Percentiles rank a stretch among this genome's conserved stretches.
Conservation (phyloP, 1,284 basidiomycete species). For the Puccinia horiana region DNA sequence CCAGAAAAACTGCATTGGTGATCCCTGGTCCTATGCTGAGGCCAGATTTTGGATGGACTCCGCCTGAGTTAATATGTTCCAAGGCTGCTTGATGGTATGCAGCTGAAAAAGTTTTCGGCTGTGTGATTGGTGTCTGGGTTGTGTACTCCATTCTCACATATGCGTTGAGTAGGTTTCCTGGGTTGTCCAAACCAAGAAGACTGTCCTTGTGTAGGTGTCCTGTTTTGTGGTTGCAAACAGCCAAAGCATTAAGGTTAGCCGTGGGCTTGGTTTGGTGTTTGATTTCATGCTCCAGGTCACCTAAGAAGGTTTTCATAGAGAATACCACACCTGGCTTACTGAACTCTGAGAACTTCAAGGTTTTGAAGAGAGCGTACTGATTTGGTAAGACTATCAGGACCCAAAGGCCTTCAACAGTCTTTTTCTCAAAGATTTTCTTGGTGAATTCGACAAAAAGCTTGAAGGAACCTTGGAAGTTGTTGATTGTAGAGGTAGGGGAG, state of each 20-base stretch:
- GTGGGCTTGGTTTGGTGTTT: neutral
- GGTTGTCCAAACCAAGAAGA: neutral
- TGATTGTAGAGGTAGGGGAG: neutral
- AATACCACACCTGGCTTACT: neutral
- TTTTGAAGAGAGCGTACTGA: neutral
- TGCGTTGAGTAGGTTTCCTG: neutral
- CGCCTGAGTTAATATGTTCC: neutral
- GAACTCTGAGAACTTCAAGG: neutral
- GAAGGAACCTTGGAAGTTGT: neutral
- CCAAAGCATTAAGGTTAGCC: neutral
- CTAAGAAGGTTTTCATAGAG: neutral
- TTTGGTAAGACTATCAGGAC: neutral
- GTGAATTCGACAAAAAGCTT: neutral
- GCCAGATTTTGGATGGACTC: neutral
- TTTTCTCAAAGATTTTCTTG: neutral
- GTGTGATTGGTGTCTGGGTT: neutral
- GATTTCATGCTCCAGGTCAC: neutral
- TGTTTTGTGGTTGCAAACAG: neutral
- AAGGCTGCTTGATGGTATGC: constrained; percentile 10
- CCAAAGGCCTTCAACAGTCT: neutral
- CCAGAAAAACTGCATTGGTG: neutral
- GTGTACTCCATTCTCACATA: constrained; percentile 9
- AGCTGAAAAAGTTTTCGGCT: neutral
- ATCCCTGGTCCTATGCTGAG: neutral
- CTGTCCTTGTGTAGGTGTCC: no score